Evolutionary conservation across 257 asterid genomes (phyloP).

Genomic region (Penstemon eatonii): DNA sequence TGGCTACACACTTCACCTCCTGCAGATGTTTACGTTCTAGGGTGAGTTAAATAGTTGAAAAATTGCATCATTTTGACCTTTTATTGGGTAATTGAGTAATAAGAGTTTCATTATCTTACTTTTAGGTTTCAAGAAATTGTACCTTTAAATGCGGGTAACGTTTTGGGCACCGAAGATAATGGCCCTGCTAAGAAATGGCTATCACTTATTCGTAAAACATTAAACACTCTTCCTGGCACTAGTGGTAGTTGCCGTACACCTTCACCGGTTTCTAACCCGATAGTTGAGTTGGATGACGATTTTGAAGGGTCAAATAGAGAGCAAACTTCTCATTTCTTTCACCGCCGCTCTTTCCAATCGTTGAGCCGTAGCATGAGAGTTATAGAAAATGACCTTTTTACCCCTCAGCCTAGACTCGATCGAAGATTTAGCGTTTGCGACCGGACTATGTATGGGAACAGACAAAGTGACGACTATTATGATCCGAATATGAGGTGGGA

Average conservation of each 20-base stretch:
- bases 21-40: constrained; percentile 94
- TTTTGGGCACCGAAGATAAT: constrained; percentile 92
- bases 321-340: constrained; percentile 54
- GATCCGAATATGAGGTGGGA: constrained; percentile 68
- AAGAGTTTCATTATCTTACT: neutral
- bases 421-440: constrained; percentile 87
- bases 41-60: constrained; percentile 53
- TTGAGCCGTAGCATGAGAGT: constrained; percentile 81
- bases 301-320: constrained; percentile 70
- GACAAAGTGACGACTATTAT: constrained; percentile 48
- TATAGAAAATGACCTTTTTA: constrained; percentile 53
- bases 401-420: constrained; percentile 66
- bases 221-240: constrained; percentile 72
- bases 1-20: constrained; percentile 98
- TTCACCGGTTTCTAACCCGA: constrained; percentile 83
- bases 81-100: constrained; percentile 14
- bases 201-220: constrained; percentile 65
- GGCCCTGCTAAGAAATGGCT: constrained; percentile 97
- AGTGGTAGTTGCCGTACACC: constrained; percentile 62
- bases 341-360: constrained; percentile 71
- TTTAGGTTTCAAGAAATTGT: constrained; percentile 98
- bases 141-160: constrained; percentile 96
- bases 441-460: constrained; percentile 55
- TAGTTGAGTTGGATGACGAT: constrained; percentile 76
- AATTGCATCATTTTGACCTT: neutral